phyloP scores from a whole-genome alignment of 2,329 filamentous ascomycete species.

The Cladobotryum protrusum region DNA sequence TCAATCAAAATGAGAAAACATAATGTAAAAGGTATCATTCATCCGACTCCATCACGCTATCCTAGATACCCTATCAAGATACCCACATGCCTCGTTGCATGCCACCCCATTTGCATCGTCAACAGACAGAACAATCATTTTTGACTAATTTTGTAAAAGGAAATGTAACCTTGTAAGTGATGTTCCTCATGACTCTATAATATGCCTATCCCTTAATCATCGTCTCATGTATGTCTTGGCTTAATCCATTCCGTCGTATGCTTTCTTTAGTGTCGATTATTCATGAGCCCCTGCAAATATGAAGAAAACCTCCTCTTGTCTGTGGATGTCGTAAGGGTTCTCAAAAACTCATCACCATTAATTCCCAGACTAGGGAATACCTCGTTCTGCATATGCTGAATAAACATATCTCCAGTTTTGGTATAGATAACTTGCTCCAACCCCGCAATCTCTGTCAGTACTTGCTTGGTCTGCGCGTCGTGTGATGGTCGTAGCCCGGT shows the following conservation, averaged over 20 bases:
- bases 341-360: conserved; percentile 54
- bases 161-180: not conserved
- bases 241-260: conserved; percentile 5
- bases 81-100: too few relatives aligned
- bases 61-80: too few relatives aligned
- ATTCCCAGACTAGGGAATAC: conserved; percentile 62
- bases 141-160: not conserved
- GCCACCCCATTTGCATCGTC: not conserved
- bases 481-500: conserved; percentile 68
- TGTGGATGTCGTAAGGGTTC: conserved; percentile 49
- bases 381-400: conserved; percentile 57
- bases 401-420: conserved; percentile 80
- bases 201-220: not conserved
- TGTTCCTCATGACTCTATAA: conserved; percentile 1
- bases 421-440: conserved; percentile 85
- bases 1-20: too few relatives aligned
- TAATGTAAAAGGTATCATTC: too few relatives aligned
- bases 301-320: conserved; percentile 57
- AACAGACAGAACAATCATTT: not conserved
- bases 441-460: conserved; percentile 79
- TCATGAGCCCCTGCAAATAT: conserved; percentile 57
- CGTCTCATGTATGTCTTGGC: not conserved
- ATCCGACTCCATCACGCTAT: too few relatives aligned
- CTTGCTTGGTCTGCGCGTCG: conserved; percentile 83
- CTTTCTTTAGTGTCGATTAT: conserved; percentile 30